A percentile compares a stretch with the other conserved stretches of the same genome.
Conservation (phyloP, 139 green algal species). For the Limnomonas spitsbergensis region DNA sequence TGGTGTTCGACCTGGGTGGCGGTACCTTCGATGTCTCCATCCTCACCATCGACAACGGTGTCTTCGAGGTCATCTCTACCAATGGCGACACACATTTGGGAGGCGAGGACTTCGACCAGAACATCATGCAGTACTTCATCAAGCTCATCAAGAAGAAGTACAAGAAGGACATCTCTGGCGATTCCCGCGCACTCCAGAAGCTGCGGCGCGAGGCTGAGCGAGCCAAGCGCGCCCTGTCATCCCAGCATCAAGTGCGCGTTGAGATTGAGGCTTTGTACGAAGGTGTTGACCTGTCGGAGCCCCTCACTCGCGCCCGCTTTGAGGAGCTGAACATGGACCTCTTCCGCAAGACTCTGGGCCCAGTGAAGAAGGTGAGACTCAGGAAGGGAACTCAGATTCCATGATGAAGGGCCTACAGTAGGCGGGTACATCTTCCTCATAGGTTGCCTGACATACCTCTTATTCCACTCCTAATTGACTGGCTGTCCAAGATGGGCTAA, state of each 20-base stretch:
- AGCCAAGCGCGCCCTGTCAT: slow-evolving; percentile 95
- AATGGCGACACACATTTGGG: slow-evolving; percentile 96
- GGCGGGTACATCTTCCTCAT: no score
- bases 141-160: slow-evolving; percentile 99
- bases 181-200: slow-evolving; percentile 91
- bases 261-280: slow-evolving; percentile 97
- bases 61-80: slow-evolving; percentile 90
- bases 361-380: slow-evolving; percentile 81
- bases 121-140: slow-evolving; percentile 99
- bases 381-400: no score
- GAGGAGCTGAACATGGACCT: slow-evolving; percentile 99
- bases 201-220: slow-evolving; percentile 94
- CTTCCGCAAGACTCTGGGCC: slow-evolving; percentile 97
- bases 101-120: slow-evolving; percentile 97
- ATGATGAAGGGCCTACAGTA: no score
- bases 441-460: no score
- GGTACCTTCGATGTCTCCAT: slow-evolving; percentile 99
- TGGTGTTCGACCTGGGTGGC: slow-evolving; percentile 93
- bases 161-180: slow-evolving; percentile 85
- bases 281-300: slow-evolving; percentile 94
- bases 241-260: slow-evolving; percentile 93
- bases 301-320: slow-evolving; percentile 95
- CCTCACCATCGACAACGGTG: slow-evolving; percentile 95
- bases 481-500: no score
- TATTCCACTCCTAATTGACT: no score